Evolutionary conservation across 495 filamentous ascomycete species (phyloP).

Genomic region (Penicillium nucicola): DNA sequence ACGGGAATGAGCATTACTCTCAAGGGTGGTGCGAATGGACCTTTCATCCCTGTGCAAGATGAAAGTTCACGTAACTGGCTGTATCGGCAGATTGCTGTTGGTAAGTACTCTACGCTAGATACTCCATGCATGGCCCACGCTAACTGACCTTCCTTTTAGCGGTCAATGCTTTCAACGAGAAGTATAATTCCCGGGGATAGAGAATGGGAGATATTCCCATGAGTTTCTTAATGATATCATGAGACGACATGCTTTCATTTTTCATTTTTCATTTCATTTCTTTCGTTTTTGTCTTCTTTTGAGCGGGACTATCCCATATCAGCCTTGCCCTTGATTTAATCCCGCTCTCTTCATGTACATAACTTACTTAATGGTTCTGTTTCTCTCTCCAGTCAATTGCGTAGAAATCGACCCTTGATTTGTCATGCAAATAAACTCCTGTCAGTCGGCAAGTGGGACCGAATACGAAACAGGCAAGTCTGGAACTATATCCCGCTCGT

Average conservation of each 20-base stretch:
- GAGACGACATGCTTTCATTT: conserved; percentile 17
- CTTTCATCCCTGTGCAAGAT: conserved; percentile 89
- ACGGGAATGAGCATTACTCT: conserved; percentile 88
- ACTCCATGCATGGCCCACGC: neutral
- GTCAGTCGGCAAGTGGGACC: neutral
- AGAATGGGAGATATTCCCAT: neutral
- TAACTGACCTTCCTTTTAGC: conserved; percentile 35
- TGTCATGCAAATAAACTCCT: too few species aligned
- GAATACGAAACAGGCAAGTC: neutral
- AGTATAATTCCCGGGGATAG: conserved; percentile 61
- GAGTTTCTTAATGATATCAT: conserved; percentile 23
- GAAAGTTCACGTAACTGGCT: conserved; percentile 86
- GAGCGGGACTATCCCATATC: neutral
- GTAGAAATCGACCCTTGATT: too few species aligned
- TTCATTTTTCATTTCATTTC: too few species aligned
- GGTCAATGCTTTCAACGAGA: conserved; percentile 69
- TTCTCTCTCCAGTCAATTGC: too few species aligned
- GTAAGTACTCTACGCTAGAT: conserved; percentile 24
- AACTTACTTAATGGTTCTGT: conserved; percentile 1
- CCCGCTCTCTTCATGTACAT: conserved; percentile 4
- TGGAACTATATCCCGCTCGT: neutral
- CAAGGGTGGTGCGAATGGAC: conserved; percentile 87
- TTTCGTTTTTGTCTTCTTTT: too few species aligned
- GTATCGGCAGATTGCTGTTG: conserved; percentile 66
- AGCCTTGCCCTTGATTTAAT: neutral